These are phyloP conservation scores for Mortierella sp. DNA, from an alignment of 371 early-diverging fungal species.

Conservation along the genomic window DNA sequence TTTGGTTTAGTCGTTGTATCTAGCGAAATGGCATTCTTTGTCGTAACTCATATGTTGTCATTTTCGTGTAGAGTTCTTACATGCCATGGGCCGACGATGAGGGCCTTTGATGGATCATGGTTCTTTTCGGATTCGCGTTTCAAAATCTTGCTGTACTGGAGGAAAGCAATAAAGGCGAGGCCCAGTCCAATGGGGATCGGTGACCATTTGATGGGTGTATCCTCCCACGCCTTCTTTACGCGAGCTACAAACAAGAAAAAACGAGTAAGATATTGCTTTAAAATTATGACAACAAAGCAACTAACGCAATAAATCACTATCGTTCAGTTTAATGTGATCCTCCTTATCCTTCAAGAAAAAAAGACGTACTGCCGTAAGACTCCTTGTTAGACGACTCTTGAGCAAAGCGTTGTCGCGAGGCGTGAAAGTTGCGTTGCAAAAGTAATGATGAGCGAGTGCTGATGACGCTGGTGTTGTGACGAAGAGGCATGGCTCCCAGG, in stretches of 20 bases:
- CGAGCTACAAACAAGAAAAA: conserved; percentile 30
- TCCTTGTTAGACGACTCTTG: conserved; percentile 19
- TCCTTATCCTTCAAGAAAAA: neutral
- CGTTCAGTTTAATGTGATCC: too few relatives aligned
- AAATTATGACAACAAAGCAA: too few relatives aligned
- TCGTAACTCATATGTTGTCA: neutral
- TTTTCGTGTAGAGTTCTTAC: conserved; percentile 55
- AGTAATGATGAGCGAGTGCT: conserved; percentile 16
- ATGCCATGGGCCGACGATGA: conserved; percentile 89
- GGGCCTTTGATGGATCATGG: conserved; percentile 59
- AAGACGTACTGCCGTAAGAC: conserved; percentile 36
- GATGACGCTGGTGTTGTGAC: neutral
- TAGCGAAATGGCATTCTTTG: neutral
- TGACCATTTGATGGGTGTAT: conserved; percentile 76
- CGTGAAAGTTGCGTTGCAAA: conserved; percentile 40
- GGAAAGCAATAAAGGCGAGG: conserved; percentile 78
- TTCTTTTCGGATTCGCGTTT: conserved; percentile 42
- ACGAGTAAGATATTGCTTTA: neutral
- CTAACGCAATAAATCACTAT: neutral
- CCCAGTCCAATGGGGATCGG: conserved; percentile 89
- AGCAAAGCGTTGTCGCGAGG: conserved; percentile 19
- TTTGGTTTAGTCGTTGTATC: neutral
- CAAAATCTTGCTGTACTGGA: conserved; percentile 72
- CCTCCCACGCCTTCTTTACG: conserved; percentile 66
- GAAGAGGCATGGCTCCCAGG: conserved; percentile 13